Conservation (phyloP, 805 yeast genomes). For the Zygosaccharomyces bisporus region DNA sequence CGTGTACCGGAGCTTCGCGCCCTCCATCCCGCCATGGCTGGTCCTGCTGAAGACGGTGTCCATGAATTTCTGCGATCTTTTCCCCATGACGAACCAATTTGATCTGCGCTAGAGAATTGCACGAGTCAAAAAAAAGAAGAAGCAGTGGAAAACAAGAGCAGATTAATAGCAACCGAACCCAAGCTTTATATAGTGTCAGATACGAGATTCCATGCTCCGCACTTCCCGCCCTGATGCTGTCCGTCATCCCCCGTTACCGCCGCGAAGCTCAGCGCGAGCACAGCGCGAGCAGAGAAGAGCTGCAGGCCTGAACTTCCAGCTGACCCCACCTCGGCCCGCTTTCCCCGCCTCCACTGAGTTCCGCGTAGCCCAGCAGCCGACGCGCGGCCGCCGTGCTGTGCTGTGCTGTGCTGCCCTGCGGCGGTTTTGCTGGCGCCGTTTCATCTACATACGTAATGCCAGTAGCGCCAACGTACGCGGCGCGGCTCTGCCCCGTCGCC, state of each 20-base stretch:
- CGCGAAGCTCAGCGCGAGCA: background rate
- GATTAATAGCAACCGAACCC: background rate
- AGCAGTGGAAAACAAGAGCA: too few species aligned
- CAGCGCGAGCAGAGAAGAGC: background rate
- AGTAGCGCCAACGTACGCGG: background rate
- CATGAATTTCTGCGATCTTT: background rate
- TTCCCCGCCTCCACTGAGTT: background rate
- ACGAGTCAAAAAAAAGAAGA: too few species aligned
- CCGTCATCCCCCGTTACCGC: background rate
- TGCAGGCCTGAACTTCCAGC: background rate
- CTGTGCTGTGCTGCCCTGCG: too few species aligned
- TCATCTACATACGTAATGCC: background rate
- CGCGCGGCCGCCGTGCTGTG: too few species aligned
- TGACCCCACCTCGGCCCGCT: background rate
- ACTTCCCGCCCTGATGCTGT: too few species aligned
- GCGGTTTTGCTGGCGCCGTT: background rate
- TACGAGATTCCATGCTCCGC: too few species aligned
- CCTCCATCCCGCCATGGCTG: conserved; percentile 53
- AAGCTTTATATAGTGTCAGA: too few species aligned
- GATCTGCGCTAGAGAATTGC: background rate
- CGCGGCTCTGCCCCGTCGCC: background rate
- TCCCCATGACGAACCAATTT: background rate
- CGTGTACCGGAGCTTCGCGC: conserved; percentile 46
- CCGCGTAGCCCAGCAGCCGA: too few species aligned
- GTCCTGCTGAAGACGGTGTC: conserved; percentile 36